These are phyloP conservation scores for Hippophae tibetana DNA, from an alignment of 306 rosid genomes.

Conservation along the genomic window DNA sequence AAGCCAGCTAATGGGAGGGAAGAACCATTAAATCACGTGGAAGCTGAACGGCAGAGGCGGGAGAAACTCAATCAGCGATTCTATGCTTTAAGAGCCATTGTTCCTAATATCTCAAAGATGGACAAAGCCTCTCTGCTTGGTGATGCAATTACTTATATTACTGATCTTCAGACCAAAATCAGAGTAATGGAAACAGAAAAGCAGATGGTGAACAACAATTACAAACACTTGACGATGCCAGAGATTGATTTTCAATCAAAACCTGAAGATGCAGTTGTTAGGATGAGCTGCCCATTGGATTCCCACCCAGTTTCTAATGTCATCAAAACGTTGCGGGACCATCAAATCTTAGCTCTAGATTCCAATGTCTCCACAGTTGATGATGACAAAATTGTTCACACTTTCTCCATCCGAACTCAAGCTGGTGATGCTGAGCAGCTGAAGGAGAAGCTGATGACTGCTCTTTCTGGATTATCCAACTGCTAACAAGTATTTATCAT, in stretches of 20 bases:
- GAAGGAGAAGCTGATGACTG: slow-evolving; percentile 71
- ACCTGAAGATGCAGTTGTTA: slow-evolving; percentile 64
- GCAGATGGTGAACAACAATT: slow-evolving; percentile 35
- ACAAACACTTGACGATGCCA: slow-evolving; percentile 26
- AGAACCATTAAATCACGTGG: slow-evolving; percentile 87
- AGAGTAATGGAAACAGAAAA: slow-evolving; percentile 72
- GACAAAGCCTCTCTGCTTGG: slow-evolving; percentile 94
- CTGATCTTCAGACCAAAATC: slow-evolving; percentile 77
- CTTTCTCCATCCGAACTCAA: slow-evolving; percentile 61
- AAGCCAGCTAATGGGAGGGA: slow-evolving; percentile 93
- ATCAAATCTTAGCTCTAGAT: slow-evolving; percentile 59
- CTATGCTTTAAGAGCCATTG: slow-evolving; percentile 82
- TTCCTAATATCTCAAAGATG: slow-evolving; percentile 90
- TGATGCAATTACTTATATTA: slow-evolving; percentile 73
- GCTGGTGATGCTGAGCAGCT: slow-evolving; percentile 57
- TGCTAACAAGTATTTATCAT: slow-evolving; percentile 13
- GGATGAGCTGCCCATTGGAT: slow-evolving; percentile 61
- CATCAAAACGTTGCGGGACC: slow-evolving; percentile 49
- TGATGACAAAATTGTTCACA: slow-evolving; percentile 44
- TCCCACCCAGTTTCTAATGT: slow-evolving; percentile 68
- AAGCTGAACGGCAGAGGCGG: slow-evolving; percentile 87
- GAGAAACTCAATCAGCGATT: slow-evolving; percentile 94
- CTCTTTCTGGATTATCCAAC: slow-evolving; percentile 40
- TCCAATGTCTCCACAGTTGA: slow-evolving; percentile 38
- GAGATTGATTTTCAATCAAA: slow-evolving; percentile 75